Evolutionary conservation across 768 basidiomycete genomes (phyloP).

Genomic region (Rhodotorula toruloides): DNA sequence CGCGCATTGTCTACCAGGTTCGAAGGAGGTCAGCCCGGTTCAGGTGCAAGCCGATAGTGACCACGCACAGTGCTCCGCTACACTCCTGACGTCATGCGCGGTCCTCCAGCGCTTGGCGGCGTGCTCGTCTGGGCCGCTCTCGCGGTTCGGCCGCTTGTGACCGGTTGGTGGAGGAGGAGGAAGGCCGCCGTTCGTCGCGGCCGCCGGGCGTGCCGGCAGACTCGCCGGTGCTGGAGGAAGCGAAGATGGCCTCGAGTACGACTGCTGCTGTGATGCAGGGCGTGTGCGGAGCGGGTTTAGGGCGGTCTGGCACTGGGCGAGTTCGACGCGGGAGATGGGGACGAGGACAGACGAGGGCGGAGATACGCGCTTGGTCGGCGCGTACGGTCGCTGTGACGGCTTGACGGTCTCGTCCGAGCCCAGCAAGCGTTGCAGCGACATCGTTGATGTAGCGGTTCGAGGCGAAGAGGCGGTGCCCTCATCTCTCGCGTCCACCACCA

Average conservation of each 20-base stretch:
- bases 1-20: conserved; percentile 66
- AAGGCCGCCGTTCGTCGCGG: no score
- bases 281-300: conserved; percentile 20
- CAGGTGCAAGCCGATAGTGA: background rate
- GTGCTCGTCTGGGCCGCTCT: no score
- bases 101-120: no score
- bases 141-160: no score
- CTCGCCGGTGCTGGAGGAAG: background rate
- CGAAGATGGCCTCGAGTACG: conserved; percentile 1
- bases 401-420: background rate
- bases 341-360: conserved; percentile 43
- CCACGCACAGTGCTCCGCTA: no score
- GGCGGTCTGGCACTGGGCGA: conserved; percentile 50
- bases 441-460: background rate
- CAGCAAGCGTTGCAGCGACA: conserved; percentile 15
- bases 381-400: conserved; percentile 1
- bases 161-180: no score
- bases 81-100: background rate
- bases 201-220: no score
- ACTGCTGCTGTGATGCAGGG: background rate
- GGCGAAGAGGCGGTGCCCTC: background rate
- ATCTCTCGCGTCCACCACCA: background rate
- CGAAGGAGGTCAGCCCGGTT: background rate
- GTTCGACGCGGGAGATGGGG: conserved; percentile 58
- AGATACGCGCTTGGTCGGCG: conserved; percentile 23